Evolutionary conservation across 2,329 filamentous ascomycete genomes (phyloP).

Genomic region (Aureobasidium melanogenum): DNA sequence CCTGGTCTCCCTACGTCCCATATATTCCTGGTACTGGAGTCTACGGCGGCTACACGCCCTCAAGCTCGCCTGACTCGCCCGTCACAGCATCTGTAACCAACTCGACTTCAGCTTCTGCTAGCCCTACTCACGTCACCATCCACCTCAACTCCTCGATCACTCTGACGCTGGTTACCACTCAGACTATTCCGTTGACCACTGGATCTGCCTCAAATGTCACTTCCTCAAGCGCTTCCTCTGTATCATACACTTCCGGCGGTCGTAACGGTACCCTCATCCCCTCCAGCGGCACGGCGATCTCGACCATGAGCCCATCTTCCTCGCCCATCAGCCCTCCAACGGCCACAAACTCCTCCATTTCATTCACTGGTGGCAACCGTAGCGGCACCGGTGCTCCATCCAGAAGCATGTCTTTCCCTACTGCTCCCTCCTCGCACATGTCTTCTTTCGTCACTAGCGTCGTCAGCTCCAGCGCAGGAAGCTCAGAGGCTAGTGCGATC

Average conservation of each 20-base stretch:
- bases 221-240: not conserved
- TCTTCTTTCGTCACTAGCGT: slow-evolving; percentile 5
- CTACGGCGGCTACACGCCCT: not conserved
- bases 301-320: not conserved
- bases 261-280: not conserved
- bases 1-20: not conserved
- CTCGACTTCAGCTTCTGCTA: not conserved
- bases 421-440: not conserved
- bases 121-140: not conserved
- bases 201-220: not conserved
- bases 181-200: not conserved
- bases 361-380: not conserved
- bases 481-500: not conserved
- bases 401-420: not conserved
- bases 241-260: not conserved
- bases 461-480: not conserved
- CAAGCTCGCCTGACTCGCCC: not conserved
- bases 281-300: not conserved
- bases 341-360: not conserved
- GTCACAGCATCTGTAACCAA: not conserved
- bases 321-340: not conserved
- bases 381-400: not conserved
- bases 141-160: slow-evolving; percentile 2
- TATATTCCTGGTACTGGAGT: not conserved
- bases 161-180: not conserved